A percentile compares a stretch with the other conserved stretches of the same genome.
Evolutionary conservation across 352 stramenopile species (phyloP).

Genomic region (Pythium utonaiense): DNA sequence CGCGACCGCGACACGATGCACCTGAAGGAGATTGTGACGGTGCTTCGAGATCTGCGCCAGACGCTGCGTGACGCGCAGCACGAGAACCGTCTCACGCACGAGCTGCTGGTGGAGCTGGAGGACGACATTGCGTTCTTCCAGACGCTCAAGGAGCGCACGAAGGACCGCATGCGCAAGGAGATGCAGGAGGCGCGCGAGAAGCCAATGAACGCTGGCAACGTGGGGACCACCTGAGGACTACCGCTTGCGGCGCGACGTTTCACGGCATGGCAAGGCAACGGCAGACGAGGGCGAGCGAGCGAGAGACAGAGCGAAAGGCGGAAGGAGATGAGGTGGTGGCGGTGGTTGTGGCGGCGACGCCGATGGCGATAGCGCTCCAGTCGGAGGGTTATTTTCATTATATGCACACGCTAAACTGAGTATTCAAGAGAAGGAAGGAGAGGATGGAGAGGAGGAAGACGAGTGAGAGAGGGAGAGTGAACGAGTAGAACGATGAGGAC

Average conservation of each 20-base stretch:
- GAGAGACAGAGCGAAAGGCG: not conserved
- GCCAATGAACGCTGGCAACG: conserved; percentile 24
- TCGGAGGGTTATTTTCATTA: not conserved
- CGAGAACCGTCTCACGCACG: conserved; percentile 43
- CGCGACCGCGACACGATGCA: conserved; percentile 63
- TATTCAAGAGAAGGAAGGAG: conserved; percentile 1
- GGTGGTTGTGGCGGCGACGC: conserved; percentile 13
- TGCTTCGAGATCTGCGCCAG: conserved; percentile 48
- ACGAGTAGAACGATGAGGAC: not conserved
- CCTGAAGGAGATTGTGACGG: conserved; percentile 52
- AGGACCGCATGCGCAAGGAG: conserved; percentile 60
- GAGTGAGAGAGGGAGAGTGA: not conserved
- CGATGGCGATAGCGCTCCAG: conserved; percentile 16
- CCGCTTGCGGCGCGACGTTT: conserved; percentile 11
- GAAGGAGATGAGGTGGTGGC: conserved; percentile 13
- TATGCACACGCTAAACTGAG: not conserved
- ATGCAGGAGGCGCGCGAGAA: conserved; percentile 44
- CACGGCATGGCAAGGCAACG: conserved; percentile 2
- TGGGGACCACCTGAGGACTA: conserved; percentile 23
- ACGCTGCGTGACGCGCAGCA: conserved; percentile 47
- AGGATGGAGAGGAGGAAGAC: not conserved
- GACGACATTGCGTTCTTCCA: conserved; percentile 76
- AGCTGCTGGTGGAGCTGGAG: conserved; percentile 53
- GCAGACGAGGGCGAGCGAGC: conserved; percentile 1
- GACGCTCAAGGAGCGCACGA: conserved; percentile 60